Evolutionary conservation across 345 rosid genomes (phyloP).

Genomic region (Eucalyptus lansdowneana): DNA sequence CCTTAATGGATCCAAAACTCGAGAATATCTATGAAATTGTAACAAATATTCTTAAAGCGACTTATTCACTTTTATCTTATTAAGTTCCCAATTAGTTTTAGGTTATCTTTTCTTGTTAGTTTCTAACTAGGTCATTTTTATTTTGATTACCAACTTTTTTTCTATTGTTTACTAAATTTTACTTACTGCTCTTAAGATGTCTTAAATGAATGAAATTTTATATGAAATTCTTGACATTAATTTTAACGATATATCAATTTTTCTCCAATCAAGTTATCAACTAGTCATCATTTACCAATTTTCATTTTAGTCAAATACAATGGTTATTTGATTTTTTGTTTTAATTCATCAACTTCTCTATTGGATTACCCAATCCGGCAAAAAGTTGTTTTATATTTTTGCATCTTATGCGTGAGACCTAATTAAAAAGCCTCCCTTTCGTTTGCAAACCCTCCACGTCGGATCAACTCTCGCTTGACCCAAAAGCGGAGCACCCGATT

Average conservation of each 20-base stretch:
- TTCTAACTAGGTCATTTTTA: neutral
- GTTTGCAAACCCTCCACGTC: neutral
- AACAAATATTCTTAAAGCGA: neutral
- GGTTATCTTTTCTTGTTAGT: neutral
- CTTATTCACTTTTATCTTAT: neutral
- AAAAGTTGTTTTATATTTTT: neutral
- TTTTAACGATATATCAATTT: neutral
- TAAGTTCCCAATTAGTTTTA: neutral
- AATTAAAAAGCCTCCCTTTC: neutral
- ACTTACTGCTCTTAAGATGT: neutral
- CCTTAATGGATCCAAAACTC: neutral
- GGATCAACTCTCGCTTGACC: neutral
- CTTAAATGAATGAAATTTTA: neutral
- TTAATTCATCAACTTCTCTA: neutral
- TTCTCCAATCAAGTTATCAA: neutral
- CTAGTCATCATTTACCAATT: neutral
- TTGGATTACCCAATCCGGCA: neutral
- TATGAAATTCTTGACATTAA: neutral
- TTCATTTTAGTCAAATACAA: neutral
- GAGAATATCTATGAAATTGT: too few relatives aligned
- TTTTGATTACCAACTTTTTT: neutral
- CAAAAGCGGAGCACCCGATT: neutral
- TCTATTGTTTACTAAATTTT: neutral
- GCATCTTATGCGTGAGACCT: neutral
- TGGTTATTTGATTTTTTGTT: neutral